phyloP scores from a whole-genome alignment of 148 eudicot genomes.

The Rhododendron griersonianum region DNA sequence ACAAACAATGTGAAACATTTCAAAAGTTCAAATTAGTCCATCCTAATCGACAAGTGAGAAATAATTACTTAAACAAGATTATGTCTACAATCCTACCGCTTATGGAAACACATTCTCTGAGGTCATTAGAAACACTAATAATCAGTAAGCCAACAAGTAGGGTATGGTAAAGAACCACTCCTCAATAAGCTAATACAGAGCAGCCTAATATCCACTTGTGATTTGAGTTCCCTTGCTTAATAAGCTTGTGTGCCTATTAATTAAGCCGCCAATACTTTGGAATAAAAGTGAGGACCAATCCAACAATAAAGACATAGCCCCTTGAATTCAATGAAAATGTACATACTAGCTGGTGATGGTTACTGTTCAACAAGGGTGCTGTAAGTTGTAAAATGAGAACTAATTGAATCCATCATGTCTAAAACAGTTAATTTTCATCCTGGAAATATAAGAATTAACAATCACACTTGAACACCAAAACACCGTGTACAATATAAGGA shows the following conservation, averaged over 20 bases:
- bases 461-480: not conserved
- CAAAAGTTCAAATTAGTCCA: not conserved
- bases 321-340: not conserved
- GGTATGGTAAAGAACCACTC: not conserved
- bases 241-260: not conserved
- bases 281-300: not conserved
- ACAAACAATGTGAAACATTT: not conserved
- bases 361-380: not conserved
- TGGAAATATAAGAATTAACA: not conserved
- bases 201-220: not conserved
- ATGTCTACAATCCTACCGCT: not conserved
- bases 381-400: not conserved
- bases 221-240: not conserved
- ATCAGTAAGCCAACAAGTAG: not conserved
- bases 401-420: not conserved
- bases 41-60: not conserved
- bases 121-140: not conserved
- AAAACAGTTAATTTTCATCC: not conserved
- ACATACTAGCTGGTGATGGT: not conserved
- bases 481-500: not conserved
- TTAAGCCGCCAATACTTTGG: not conserved
- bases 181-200: not conserved
- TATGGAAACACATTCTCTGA: not conserved
- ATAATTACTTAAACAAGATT: not conserved
- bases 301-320: not conserved